phyloP scores from a whole-genome alignment of 2,329 filamentous ascomycete genomes.

The Fusarium agapanthi region DNA sequence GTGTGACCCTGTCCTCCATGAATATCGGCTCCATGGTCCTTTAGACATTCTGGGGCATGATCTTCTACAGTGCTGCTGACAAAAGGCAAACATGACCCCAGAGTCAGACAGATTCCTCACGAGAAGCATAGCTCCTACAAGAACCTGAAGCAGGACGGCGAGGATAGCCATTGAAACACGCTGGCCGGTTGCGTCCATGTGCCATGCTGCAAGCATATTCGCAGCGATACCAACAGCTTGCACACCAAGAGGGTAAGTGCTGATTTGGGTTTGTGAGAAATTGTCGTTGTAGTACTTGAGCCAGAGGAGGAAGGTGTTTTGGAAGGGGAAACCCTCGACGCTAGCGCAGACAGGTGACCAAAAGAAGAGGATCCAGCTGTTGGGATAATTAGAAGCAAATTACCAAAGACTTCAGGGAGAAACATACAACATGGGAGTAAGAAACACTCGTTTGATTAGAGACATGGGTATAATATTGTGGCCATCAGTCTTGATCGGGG shows the following conservation, averaged over 20 bases:
- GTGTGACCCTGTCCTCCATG: constrained; percentile 53
- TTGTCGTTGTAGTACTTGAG: constrained; percentile 33
- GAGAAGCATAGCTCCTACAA: constrained; percentile 32
- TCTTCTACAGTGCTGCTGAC: constrained; percentile 53
- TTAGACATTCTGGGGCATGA: constrained; percentile 57
- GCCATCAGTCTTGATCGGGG: constrained; percentile 45
- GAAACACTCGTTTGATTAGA: constrained; percentile 41
- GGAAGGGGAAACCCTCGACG: constrained; percentile 33
- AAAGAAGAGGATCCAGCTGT: constrained; percentile 49
- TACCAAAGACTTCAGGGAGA: fast-evolving
- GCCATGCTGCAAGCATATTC: constrained; percentile 33
- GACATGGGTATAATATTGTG: constrained; percentile 46
- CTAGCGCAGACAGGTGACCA: constrained; percentile 45
- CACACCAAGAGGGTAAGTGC: constrained; percentile 39
- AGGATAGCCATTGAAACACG: constrained; percentile 25
- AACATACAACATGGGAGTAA: constrained; percentile 40
- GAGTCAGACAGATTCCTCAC: constrained; percentile 29
- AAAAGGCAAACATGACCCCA: constrained; percentile 35
- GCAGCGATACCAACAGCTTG: constrained; percentile 40
- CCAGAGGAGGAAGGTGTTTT: constrained; percentile 40
- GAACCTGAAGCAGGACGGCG: constrained; percentile 26
- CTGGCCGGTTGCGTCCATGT: constrained; percentile 33
- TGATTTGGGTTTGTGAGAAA: constrained; percentile 37
- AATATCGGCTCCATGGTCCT: constrained; percentile 50
- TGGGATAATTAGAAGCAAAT: not conserved